phyloP scores from a whole-genome alignment of 148 eudicot genomes.

The Suaeda aralocaspica region DNA sequence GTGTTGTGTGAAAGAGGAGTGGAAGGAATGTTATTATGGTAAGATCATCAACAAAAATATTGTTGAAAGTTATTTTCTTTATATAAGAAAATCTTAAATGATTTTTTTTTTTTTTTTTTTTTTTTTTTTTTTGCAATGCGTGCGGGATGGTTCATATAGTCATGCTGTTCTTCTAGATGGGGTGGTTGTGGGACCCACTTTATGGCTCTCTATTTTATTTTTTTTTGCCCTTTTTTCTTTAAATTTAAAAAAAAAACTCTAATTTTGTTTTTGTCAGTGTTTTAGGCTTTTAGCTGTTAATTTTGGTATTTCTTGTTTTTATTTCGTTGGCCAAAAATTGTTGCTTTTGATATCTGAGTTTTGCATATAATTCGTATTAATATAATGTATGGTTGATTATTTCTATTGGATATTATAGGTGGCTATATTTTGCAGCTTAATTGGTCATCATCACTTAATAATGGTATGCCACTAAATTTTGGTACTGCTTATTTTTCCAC shows the following conservation, averaged over 20 bases:
- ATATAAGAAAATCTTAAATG: slow-evolving; percentile 14
- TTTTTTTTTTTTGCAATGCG: slow-evolving; percentile 28
- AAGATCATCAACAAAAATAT: slow-evolving; percentile 19
- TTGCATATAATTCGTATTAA: too few species aligned
- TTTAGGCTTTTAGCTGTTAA: slow-evolving; percentile 5
- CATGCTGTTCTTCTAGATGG: slow-evolving; percentile 32
- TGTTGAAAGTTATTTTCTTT: slow-evolving; percentile 13
- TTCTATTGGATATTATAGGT: slow-evolving; percentile 11
- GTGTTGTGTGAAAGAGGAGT: slow-evolving; percentile 13
- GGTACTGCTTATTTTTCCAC: slow-evolving; percentile 9
- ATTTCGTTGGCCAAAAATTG: neutral
- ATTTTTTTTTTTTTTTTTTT: too few species aligned
- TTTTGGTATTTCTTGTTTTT: neutral
- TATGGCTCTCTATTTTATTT: neutral
- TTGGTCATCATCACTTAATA: slow-evolving; percentile 19
- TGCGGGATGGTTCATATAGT: slow-evolving; percentile 23
- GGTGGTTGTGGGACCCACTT: slow-evolving; percentile 12
- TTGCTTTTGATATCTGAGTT: neutral
- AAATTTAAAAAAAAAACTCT: neutral
- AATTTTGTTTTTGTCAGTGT: neutral
- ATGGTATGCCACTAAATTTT: slow-evolving; percentile 26
- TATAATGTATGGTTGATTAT: slow-evolving; percentile 8
- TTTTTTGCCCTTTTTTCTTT: too few species aligned
- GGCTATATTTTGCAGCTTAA: slow-evolving; percentile 20
- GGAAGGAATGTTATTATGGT: slow-evolving; percentile 1